Evolutionary conservation across 176 grass and related monocot genomes (phyloP), one percentile per base, ranked within the genome.

Genomic region (Carex parvula): DNA sequence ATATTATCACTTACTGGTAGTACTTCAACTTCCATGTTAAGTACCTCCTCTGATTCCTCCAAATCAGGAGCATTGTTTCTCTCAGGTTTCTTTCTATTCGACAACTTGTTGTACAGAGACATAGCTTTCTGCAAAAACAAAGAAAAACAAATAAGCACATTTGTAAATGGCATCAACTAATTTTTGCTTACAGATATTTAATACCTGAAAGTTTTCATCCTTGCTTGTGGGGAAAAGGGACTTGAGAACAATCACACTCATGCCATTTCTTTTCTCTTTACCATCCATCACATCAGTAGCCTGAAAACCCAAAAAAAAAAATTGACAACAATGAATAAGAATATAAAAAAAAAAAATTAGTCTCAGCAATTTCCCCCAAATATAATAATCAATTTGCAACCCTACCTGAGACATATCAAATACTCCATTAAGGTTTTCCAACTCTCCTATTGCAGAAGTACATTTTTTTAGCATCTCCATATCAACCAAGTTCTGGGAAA

Each of bases 401-500:
- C 16, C 16, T 81, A 87, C 87, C 86, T 85, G 83, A 70, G 83
- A 18, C 3, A 5, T 33, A 76, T 89, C 79, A 73, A 83, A 53
- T 21, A 89, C 62, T 35, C 81, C 81, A 55, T 24, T 68, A 50
- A 30, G 60, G 9, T 29, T 65, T 16, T 77, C 89, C 32, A 92
- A 60, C 17, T 85, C 88, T 81, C 82, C 95, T 21, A 93, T 16
- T 83, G 91, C 77, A 58, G 91, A 86, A 44, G 83, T 81, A 78
- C 91, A 92, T 71, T 67, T 96, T 57, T 84, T 26, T 81, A 96
- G 93, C 70, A 96, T 65, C 55, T 96, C 91, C 32, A 84, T 79
- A 88, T 93, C 90, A 72, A 89, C 88, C 72, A 99, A 92, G 85
- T 94, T 85, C 79, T 22, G 81, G 3, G 91, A 95, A 21, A 99